A percentile compares a stretch with the other conserved stretches of the same genome.
Evolutionary conservation across 1,139 yeast species (phyloP).

Genomic region (Magnusiomyces tetraspermus): DNA sequence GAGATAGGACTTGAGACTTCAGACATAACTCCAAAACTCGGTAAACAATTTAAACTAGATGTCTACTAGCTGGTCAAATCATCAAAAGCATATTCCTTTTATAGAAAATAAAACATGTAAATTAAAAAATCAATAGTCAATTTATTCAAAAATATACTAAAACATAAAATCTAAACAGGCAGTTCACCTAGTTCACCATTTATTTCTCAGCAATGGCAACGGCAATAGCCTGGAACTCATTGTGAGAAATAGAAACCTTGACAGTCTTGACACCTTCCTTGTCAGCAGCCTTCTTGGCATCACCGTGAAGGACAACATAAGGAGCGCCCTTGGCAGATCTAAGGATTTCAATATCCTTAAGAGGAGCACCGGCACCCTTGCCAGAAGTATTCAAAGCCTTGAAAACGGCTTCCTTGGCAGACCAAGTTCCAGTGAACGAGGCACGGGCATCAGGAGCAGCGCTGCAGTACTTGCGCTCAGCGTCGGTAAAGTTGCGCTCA

Average conservation of each 20-base stretch:
- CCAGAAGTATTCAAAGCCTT: constrained; percentile 85
- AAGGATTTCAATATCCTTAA: constrained; percentile 78
- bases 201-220: constrained; percentile 71
- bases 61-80: too few relatives aligned
- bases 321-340: constrained; percentile 79
- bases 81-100: too few relatives aligned
- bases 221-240: constrained; percentile 94
- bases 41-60: too few relatives aligned
- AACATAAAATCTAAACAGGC: too few relatives aligned
- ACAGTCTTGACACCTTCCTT: constrained; percentile 61
- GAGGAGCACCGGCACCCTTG: constrained; percentile 90
- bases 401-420: constrained; percentile 98
- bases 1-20: too few relatives aligned
- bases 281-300: constrained; percentile 65
- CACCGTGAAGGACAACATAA: constrained; percentile 61
- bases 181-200: too few relatives aligned
- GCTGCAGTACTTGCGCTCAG: constrained; percentile 68
- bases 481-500: constrained; percentile 79
- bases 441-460: constrained; percentile 65
- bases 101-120: too few relatives aligned
- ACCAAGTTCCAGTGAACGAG: constrained; percentile 96
- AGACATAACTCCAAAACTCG: too few relatives aligned
- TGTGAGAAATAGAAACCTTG: constrained; percentile 88
- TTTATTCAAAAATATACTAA: too few relatives aligned
- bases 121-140: too few relatives aligned